Evolutionary conservation across 805 yeast species (phyloP), one percentile per base, ranked within the genome.

Genomic region (Ogataea thermomethanolica): DNA sequence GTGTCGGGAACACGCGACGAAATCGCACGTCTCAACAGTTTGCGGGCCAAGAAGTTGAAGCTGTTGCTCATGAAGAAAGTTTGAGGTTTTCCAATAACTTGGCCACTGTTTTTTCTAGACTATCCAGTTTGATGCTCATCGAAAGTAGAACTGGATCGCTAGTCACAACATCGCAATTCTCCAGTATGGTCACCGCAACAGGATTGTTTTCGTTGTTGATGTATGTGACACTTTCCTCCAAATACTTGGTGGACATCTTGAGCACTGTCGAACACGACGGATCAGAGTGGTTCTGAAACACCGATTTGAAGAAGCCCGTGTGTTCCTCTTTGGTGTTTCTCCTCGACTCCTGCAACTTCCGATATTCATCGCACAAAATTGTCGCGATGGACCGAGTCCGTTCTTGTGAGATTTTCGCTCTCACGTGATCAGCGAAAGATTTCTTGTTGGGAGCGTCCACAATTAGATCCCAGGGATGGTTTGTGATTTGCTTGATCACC

Each of bases 141-240:
- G 83, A 75, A 27, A 82, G 66, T 38, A 84, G 57, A 7, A 76
- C 69, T 2, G 90, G 90, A 51, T 84, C 91, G 17, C 84, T 79
- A 3, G 82, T 73, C 21, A 78, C 70, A 3, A 80, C 78, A 43
- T 77, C 78, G 15, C 79, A 62, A 41, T 76, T 78, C 44, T 75
- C 81, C 45, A 66, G 62, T 20, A 81, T 78, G 53, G 78, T 76
- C 20, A 81, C 89, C 31, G 81, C 87, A 48, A 43, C 40, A 6
- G 66, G 58, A 2, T 49, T 33, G 9, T 54, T 53, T 7, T 49
- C 44, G 36, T 64, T 67, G 29, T 67, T 65, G 43, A 74, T 64
- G 56, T 73, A 82, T 0, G 89, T 81, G 11, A 80, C 62, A 40
- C 85, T 77, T 45, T 81, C 71, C 12, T 82, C 79, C 35, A 83